Evolutionary conservation across 495 filamentous ascomycete genomes (phyloP).

Genomic region (Aspergillus ellipticus): DNA sequence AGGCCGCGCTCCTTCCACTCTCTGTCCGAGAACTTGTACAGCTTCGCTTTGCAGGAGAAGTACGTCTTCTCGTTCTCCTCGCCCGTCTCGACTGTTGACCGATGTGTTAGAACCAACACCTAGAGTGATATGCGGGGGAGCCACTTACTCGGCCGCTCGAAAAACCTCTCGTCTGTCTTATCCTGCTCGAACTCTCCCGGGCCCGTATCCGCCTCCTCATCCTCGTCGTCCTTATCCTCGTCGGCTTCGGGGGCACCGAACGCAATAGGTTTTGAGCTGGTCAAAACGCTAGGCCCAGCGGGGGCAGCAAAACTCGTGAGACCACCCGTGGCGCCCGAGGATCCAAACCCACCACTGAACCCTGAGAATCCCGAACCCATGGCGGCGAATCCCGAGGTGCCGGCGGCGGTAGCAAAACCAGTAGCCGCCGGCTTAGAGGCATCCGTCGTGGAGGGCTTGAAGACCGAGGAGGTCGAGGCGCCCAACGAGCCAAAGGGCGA

Average conservation of each 20-base stretch:
- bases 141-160: conserved; percentile 61
- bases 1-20: conserved; percentile 87
- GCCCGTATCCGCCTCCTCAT: conserved; percentile 42
- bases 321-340: conserved; percentile 44
- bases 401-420: conserved; percentile 32
- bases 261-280: conserved; percentile 55
- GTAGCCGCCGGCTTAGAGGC: conserved; percentile 20
- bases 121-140: background rate
- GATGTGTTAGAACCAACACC: background rate
- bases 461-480: conserved; percentile 37
- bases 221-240: conserved; percentile 50
- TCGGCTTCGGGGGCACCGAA: conserved; percentile 70
- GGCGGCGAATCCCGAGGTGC: conserved; percentile 30
- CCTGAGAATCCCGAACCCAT: conserved; percentile 44
- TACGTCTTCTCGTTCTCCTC: conserved; percentile 62
- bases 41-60: conserved; percentile 68
- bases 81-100: conserved; percentile 61
- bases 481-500: conserved; percentile 56
- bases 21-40: conserved; percentile 68
- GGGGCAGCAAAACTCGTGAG: conserved; percentile 68
- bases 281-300: conserved; percentile 48
- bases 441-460: conserved; percentile 26
- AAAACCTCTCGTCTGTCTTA: conserved; percentile 63
- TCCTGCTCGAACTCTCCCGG: conserved; percentile 48
- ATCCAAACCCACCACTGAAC: conserved; percentile 53